Base-by-base conservation (phyloP, 352 stramenopile genomes). In the Salisapilia sapeloensis region DNA sequence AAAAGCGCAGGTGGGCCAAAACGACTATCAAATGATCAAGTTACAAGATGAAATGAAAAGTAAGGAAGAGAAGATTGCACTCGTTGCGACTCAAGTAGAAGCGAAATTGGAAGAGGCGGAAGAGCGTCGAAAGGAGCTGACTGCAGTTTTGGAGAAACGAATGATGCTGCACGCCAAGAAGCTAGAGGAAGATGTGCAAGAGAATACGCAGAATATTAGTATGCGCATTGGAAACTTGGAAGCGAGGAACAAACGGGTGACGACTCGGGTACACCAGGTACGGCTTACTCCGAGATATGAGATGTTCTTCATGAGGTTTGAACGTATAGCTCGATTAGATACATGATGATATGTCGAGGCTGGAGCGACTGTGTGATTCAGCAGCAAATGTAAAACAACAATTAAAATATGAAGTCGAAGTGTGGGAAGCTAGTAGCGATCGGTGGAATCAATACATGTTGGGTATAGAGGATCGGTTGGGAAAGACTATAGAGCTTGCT, bases 141-240 rank as follows among this genome's bases (percentile, higher is more conserved):
- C 71, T n/a, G 56, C 70, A 7, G 29, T 32, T 0, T 61, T 79
- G 34, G 51, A 79, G 38, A 51, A 67, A 12, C 49, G 55, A 14
- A 57, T 76, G 30, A 22, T 65, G 4, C 29, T 40, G 6, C 70
- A 67, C 21, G 46, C 65, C 13, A 72, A 79, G 36, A 50, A 56
- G 14, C 38, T 67, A 1, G 56, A 75, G 21, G 26, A 42, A 12
- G 48, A 65, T 13, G 44, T 44, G 8, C 50, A 75, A 57, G 53
- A n/a, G n/a, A n/a, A n/a, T n/a, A n/a, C n/a, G n/a, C n/a, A n/a
- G n/a, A n/a, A n/a, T n/a, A 60, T 75, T 16, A 24, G 24, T 31
- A 14, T 15, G 19, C 13, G 4, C 18, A 17, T 9, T 24, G 13
- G 56, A 6, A 55, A 67, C 15, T 31, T 76, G 33, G 57, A 67